A percentile compares a stretch with the other conserved stretches of the same genome.
Evolutionary conservation across 169 alveolate species (phyloP).

Genomic region (Eimeria praecox): DNA sequence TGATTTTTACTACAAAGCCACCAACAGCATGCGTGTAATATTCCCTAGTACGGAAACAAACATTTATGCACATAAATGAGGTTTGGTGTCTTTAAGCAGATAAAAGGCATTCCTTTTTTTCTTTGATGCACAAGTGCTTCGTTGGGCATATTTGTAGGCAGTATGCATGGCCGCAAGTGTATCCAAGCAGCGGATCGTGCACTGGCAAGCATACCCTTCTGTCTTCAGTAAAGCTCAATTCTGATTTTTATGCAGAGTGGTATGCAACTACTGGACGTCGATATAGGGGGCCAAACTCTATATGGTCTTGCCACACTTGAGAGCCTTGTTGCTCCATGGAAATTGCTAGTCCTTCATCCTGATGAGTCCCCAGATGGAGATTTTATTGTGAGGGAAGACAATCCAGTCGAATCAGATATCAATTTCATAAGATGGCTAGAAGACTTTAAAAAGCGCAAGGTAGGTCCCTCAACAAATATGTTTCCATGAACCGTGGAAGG

Average conservation of each 20-base stretch:
- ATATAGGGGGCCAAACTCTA: slow-evolving; percentile 2
- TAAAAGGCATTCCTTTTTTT: not conserved
- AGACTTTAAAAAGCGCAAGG: slow-evolving; percentile 31
- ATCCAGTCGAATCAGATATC: not conserved
- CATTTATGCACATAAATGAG: not conserved
- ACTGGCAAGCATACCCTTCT: not conserved
- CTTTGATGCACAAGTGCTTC: not conserved
- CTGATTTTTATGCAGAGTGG: slow-evolving; percentile 28
- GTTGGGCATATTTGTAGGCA: not conserved
- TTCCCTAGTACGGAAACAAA: not conserved
- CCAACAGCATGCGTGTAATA: not conserved
- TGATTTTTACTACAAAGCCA: not conserved
- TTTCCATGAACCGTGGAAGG: not conserved
- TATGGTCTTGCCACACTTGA: slow-evolving; percentile 60
- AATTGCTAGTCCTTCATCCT: slow-evolving; percentile 42
- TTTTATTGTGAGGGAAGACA: slow-evolving; percentile 47
- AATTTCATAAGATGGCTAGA: slow-evolving; percentile 49
- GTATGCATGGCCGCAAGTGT: no score
- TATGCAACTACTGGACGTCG: slow-evolving; percentile 30
- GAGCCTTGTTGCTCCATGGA: slow-evolving; percentile 73
- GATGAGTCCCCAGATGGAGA: slow-evolving; percentile 54
- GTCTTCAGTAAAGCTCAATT: not conserved
- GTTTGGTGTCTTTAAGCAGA: not conserved
- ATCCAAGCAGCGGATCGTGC: not conserved
- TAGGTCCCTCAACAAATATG: not conserved